phyloP scores from a whole-genome alignment of 2,329 filamentous ascomycete species.

The Aspergillus viridinutans region DNA sequence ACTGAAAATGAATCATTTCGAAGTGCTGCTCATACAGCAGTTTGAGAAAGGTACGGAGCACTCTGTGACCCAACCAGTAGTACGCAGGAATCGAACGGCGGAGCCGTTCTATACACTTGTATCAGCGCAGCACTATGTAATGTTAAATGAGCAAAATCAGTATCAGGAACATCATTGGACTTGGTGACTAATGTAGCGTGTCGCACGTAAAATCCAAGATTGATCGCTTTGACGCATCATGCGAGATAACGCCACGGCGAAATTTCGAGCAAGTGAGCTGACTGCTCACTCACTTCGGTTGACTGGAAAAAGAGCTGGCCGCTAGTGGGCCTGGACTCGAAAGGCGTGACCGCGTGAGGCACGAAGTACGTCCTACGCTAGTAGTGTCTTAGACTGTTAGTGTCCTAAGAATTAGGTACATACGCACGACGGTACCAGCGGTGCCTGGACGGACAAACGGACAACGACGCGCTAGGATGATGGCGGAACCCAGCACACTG shows the following conservation, averaged over 20 bases:
- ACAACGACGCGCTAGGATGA: background rate
- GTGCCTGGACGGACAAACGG: slow-evolving; percentile 1
- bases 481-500: slow-evolving; percentile 9
- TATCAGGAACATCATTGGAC: background rate
- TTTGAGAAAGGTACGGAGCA: background rate
- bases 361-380: background rate
- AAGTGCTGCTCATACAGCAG: background rate
- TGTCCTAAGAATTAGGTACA: background rate
- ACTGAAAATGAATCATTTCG: background rate
- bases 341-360: too few relatives aligned
- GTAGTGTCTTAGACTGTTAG: background rate
- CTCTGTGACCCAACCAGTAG: background rate
- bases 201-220: background rate
- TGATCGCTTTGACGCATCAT: background rate
- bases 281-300: background rate
- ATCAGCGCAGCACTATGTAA: background rate
- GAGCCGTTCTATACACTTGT: background rate
- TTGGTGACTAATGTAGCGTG: background rate
- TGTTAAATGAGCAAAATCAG: background rate
- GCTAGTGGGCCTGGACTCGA: background rate
- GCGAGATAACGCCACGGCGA: background rate
- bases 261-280: background rate
- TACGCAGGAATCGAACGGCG: background rate
- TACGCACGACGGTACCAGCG: background rate
- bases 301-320: background rate